Evolutionary conservation across 2,329 filamentous ascomycete genomes (phyloP).

Genomic region (Pseudofabraea citricarpa): DNA sequence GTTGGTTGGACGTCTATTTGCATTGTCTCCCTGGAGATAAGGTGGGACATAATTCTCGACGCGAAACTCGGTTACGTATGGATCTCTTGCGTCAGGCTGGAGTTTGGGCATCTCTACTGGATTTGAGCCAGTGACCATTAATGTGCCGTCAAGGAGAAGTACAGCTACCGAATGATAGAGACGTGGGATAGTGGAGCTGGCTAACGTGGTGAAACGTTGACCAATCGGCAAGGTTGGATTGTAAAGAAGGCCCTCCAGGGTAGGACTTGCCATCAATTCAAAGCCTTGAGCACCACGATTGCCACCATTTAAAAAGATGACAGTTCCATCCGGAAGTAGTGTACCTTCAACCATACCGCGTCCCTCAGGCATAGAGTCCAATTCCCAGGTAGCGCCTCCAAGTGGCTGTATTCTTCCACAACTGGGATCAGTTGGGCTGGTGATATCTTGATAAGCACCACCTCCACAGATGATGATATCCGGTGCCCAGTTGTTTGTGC

Average conservation of each 20-base stretch:
- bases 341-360: slow-evolving; percentile 56
- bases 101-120: slow-evolving; percentile 54
- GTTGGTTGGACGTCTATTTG: slow-evolving; percentile 40
- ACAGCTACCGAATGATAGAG: slow-evolving; percentile 59
- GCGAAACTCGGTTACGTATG: slow-evolving; percentile 55
- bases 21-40: slow-evolving; percentile 49
- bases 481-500: slow-evolving; percentile 44
- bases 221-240: slow-evolving; percentile 46
- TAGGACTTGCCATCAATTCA: slow-evolving; percentile 47
- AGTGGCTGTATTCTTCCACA: slow-evolving; percentile 51
- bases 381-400: slow-evolving; percentile 44
- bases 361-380: slow-evolving; percentile 54
- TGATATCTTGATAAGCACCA: slow-evolving; percentile 54
- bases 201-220: slow-evolving; percentile 41
- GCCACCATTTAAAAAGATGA: slow-evolving; percentile 55
- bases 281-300: slow-evolving; percentile 56
- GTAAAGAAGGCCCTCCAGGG: slow-evolving; percentile 53
- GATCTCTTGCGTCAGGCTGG: slow-evolving; percentile 35
- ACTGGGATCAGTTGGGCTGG: slow-evolving; percentile 51
- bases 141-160: slow-evolving; percentile 53
- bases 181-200: slow-evolving; percentile 37
- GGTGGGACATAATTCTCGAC: slow-evolving; percentile 58
- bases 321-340: slow-evolving; percentile 54
- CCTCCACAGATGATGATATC: slow-evolving; percentile 55
- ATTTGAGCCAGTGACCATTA: slow-evolving; percentile 56